A percentile compares a stretch with the other conserved stretches of the same genome.
Evolutionary conservation across 2,329 filamentous ascomycete genomes (phyloP).

Genomic region (Pseudonectria foliicola): DNA sequence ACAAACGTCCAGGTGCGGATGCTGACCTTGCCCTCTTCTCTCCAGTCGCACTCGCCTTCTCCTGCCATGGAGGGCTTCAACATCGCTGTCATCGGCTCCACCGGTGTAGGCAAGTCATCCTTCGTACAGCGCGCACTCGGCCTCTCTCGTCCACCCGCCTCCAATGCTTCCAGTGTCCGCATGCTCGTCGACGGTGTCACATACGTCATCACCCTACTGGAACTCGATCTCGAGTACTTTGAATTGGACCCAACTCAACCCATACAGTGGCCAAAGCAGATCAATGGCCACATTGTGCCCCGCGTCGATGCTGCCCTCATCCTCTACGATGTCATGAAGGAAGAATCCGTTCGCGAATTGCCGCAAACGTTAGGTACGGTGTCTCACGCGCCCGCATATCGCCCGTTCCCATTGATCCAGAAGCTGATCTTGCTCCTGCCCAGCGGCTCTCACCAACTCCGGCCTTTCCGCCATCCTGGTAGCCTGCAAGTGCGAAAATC

Average conservation of each 20-base stretch:
- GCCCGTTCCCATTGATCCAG: neutral
- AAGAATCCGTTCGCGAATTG: slow-evolving; percentile 65
- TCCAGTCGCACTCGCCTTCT: slow-evolving; percentile 23
- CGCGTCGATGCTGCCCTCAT: slow-evolving; percentile 76
- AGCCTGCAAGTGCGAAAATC: slow-evolving; percentile 83
- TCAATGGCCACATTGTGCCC: slow-evolving; percentile 64
- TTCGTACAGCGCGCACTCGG: slow-evolving; percentile 59
- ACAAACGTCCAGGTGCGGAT: slow-evolving; percentile 11
- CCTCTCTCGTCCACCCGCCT: slow-evolving; percentile 43
- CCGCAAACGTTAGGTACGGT: slow-evolving; percentile 66
- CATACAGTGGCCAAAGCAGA: slow-evolving; percentile 60
- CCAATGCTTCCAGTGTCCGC: slow-evolving; percentile 48
- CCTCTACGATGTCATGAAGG: slow-evolving; percentile 80
- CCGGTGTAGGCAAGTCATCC: slow-evolving; percentile 60
- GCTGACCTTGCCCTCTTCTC: slow-evolving; percentile 18
- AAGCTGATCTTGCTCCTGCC: slow-evolving; percentile 2
- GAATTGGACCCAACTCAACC: slow-evolving; percentile 50
- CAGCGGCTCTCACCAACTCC: slow-evolving; percentile 67
- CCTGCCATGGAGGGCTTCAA: slow-evolving; percentile 52
- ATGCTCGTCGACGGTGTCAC: slow-evolving; percentile 51
- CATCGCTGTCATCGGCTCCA: slow-evolving; percentile 59
- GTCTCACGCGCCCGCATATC: neutral
- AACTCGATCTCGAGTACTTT: slow-evolving; percentile 59
- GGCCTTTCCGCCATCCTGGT: slow-evolving; percentile 73
- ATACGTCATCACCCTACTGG: slow-evolving; percentile 55